Evolutionary conservation across 768 basidiomycete genomes (phyloP), one percentile per base, ranked within the genome.

Genomic region (Hygrophorus pudorinus): DNA sequence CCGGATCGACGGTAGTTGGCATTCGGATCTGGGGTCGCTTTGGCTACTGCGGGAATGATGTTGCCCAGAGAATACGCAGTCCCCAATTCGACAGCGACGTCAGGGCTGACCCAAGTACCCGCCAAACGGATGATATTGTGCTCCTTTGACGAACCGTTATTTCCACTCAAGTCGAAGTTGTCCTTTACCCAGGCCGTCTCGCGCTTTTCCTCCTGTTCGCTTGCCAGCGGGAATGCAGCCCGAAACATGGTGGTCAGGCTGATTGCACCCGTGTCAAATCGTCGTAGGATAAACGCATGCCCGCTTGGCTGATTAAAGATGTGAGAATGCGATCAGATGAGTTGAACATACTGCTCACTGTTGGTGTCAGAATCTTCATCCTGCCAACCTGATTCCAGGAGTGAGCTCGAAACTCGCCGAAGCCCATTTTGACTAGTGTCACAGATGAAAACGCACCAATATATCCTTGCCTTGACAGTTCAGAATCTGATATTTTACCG

Each of bases 181-280:
- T 81, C 78, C 56, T 83, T 85, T 47, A 92, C 81, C 87, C 88
- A 94, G 33, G 76, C 72, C 33, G 85, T 70, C 61, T 96, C 92
- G 10, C 64, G 65, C 59, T 76, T 81, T 62, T 97, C 92, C 13
- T 83, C 79, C 38, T 72, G 66, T 1, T 91, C 87, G 34, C 68
- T 66, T 3, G 90, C 85, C 31, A 71, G 76, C 8, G 92, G 92
- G 61, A 90, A 97, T 0, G 90, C 90, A 6, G 91, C 91, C 47
- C 91, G 86, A 67, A 87, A 94, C 91, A 97, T 94, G 45, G 92
- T 94, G 8, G 92, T 94, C 8, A 92, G 75, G 51, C 83, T 86
- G 63, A 97, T 76, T 14, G 90, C 90, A 47, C 86, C 82, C 2
- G 92, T 94, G 64, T 97, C 93, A 54, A 86, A 92, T 44, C 93